Evolutionary conservation across 176 grass and related monocot genomes (phyloP).

Genomic region (Zea luxurians): DNA sequence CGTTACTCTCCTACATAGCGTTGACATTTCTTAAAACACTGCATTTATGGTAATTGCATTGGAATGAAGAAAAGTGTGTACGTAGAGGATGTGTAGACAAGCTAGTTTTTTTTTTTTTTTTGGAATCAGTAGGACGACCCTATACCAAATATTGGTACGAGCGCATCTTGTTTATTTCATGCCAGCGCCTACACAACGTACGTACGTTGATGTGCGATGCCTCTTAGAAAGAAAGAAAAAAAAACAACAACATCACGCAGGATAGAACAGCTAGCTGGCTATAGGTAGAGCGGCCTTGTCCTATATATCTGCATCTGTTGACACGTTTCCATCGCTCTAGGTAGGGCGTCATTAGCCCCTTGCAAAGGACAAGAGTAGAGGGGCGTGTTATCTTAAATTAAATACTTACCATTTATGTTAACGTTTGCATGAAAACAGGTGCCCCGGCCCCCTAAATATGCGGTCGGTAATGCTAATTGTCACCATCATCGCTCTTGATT

Average conservation of each 20-base stretch:
- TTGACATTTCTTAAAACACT: no score
- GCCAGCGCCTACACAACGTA: neutral
- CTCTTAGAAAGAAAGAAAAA: neutral
- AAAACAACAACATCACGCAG: neutral
- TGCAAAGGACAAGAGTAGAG: neutral
- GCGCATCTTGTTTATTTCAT: constrained; percentile 32
- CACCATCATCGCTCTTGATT: neutral
- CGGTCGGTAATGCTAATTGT: constrained; percentile 29
- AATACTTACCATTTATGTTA: constrained; percentile 30
- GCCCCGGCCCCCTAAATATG: constrained; percentile 1
- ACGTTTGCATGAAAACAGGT: constrained; percentile 34
- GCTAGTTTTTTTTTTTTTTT: neutral
- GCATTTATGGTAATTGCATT: no score
- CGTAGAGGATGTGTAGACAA: neutral
- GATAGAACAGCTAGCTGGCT: constrained; percentile 4
- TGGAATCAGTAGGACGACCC: neutral
- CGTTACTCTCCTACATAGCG: no score
- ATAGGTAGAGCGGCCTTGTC: constrained; percentile 34
- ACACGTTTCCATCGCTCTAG: constrained; percentile 46
- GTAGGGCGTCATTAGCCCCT: constrained; percentile 42
- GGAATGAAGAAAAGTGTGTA: no score
- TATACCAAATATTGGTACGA: neutral
- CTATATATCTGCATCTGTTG: constrained; percentile 32
- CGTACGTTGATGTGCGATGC: constrained; percentile 44
- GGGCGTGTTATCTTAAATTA: neutral